A percentile compares a stretch with the other conserved stretches of the same genome.
phyloP scores from a whole-genome alignment of 2,329 filamentous ascomycete genomes.

The Ophiostoma triangulosporum region DNA sequence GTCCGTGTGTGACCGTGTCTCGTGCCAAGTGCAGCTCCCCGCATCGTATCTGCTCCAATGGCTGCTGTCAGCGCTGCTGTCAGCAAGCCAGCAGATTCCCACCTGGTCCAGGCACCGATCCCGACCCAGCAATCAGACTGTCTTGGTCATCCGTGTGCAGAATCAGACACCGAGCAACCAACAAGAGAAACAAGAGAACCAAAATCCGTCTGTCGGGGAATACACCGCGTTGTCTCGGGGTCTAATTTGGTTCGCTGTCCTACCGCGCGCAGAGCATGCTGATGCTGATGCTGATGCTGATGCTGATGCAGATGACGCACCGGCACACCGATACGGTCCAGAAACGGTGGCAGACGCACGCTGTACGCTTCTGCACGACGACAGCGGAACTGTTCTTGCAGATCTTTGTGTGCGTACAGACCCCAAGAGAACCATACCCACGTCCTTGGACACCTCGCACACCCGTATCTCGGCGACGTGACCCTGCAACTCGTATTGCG shows the following conservation, averaged over 20 bases:
- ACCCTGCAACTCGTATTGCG: too few relatives aligned
- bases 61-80: background rate
- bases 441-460: background rate
- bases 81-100: background rate
- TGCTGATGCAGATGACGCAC: too few relatives aligned
- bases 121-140: background rate
- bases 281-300: too few relatives aligned
- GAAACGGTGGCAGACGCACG: background rate
- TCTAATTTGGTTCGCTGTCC: background rate
- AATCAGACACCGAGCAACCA: background rate
- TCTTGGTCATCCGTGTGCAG: background rate
- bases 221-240: constrained; percentile 2
- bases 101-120: background rate
- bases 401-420: background rate
- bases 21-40: background rate
- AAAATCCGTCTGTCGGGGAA: background rate
- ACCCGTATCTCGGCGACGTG: too few relatives aligned
- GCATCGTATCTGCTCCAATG: background rate
- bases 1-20: too few relatives aligned
- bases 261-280: too few relatives aligned
- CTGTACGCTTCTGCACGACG: background rate
- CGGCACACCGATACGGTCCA: too few relatives aligned
- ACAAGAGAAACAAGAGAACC: background rate
- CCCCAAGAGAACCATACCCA: background rate
- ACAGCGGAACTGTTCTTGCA: background rate